Conservation (phyloP, 768 basidiomycete species). For the Mycena kentingensis region DNA sequence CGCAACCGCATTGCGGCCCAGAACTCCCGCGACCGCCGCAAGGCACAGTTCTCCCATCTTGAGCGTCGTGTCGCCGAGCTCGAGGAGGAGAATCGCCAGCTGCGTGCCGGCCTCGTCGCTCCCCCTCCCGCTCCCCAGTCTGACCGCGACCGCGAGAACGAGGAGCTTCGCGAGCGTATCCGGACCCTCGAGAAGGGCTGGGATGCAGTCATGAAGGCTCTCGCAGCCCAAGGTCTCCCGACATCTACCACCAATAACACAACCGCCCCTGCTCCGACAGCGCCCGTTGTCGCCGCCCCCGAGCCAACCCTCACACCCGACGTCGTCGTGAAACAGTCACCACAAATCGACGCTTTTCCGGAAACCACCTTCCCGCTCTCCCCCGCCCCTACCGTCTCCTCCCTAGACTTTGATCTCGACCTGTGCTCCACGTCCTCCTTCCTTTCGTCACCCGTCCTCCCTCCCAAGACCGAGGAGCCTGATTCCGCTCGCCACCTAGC, state of each 20-base stretch:
- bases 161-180: conserved; percentile 74
- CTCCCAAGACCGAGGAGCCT: conserved; percentile 35
- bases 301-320: conserved; percentile 25
- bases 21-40: conserved; percentile 88
- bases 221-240: conserved; percentile 67
- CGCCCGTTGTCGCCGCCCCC: conserved; percentile 25
- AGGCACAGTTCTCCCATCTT: conserved; percentile 75
- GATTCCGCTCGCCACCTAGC: conserved; percentile 95
- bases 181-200: conserved; percentile 79
- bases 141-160: conserved; percentile 59
- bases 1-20: conserved; percentile 93
- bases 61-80: conserved; percentile 70
- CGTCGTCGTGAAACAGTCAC: conserved; percentile 26
- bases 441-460: conserved; percentile 37
- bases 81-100: conserved; percentile 80
- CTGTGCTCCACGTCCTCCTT: conserved; percentile 32
- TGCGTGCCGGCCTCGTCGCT: conserved; percentile 55
- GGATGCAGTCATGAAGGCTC: conserved; percentile 76
- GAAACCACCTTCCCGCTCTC: conserved; percentile 37
- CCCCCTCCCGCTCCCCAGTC: conserved; percentile 33
- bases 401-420: conserved; percentile 37
- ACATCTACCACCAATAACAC: conserved; percentile 40
- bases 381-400: conserved; percentile 35
- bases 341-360: conserved; percentile 19
- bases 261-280: conserved; percentile 25